Conservation (phyloP, 306 rosid species). For the Heteromeles arbutifolia region DNA sequence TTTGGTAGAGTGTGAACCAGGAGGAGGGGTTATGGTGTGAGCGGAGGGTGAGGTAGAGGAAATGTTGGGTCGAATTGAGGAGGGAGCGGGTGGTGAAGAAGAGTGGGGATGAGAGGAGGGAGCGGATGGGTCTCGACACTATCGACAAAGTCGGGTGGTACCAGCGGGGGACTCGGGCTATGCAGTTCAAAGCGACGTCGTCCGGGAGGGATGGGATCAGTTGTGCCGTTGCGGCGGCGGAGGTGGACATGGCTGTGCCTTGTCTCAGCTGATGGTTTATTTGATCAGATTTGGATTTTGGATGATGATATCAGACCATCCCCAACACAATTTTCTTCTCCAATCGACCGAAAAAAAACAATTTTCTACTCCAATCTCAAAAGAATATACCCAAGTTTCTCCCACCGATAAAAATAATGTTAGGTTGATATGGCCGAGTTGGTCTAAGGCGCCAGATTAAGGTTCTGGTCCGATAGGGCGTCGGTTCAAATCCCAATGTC, state of each 20-base stretch:
- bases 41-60: slow-evolving; percentile 60
- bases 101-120: slow-evolving; percentile 7
- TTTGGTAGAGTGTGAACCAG: slow-evolving; percentile 44
- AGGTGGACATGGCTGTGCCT: neutral
- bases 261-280: neutral
- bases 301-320: no score
- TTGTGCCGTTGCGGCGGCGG: neutral
- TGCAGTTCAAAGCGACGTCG: slow-evolving; percentile 64
- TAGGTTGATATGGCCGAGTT: slow-evolving; percentile 23
- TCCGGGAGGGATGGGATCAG: slow-evolving; percentile 66
- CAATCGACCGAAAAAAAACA: no score
- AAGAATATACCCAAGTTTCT: no score
- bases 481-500: slow-evolving; percentile 44
- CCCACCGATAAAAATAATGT: fast-evolving
- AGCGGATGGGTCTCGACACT: slow-evolving; percentile 41
- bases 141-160: slow-evolving; percentile 43
- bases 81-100: slow-evolving; percentile 44
- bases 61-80: slow-evolving; percentile 27
- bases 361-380: no score
- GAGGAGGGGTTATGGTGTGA: slow-evolving; percentile 12
- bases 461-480: slow-evolving; percentile 32
- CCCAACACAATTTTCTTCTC: no score
- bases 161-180: slow-evolving; percentile 57
- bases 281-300: no score
- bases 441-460: slow-evolving; percentile 11